phyloP scores from a whole-genome alignment of 192 early-diverging fungal genomes.

The Mortierella hygrophila region DNA sequence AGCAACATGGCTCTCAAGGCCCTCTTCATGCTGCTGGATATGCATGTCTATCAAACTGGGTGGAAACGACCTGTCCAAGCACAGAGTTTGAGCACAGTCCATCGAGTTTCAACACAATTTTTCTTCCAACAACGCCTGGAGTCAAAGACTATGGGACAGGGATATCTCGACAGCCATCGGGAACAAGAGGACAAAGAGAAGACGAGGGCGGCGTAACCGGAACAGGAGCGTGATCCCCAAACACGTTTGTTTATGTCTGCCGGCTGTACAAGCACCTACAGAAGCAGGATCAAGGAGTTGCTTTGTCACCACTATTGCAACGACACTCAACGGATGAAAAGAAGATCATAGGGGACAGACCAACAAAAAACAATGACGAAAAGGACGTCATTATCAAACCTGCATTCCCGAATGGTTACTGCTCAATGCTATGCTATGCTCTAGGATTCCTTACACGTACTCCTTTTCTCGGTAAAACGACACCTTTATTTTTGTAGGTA shows the following conservation, averaged over 20 bases:
- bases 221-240: not conserved
- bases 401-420: not conserved
- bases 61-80: not conserved
- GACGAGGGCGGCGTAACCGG: not conserved
- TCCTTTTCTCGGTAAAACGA: not conserved
- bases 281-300: not conserved
- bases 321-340: not conserved
- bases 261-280: no score
- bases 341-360: not conserved
- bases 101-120: not conserved
- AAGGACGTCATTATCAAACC: not conserved
- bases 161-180: not conserved
- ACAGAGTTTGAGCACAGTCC: not conserved
- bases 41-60: not conserved
- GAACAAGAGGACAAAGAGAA: not conserved
- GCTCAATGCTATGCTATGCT: not conserved
- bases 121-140: not conserved
- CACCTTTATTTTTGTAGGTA: constrained; percentile 68
- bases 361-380: not conserved
- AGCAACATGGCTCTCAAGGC: no score
- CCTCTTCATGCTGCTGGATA: not conserved
- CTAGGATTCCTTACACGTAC: not conserved
- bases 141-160: not conserved
- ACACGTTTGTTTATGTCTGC: not conserved
- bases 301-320: not conserved